Conservation (phyloP, 495 filamentous ascomycete genomes). For the Trichoderma virens region DNA sequence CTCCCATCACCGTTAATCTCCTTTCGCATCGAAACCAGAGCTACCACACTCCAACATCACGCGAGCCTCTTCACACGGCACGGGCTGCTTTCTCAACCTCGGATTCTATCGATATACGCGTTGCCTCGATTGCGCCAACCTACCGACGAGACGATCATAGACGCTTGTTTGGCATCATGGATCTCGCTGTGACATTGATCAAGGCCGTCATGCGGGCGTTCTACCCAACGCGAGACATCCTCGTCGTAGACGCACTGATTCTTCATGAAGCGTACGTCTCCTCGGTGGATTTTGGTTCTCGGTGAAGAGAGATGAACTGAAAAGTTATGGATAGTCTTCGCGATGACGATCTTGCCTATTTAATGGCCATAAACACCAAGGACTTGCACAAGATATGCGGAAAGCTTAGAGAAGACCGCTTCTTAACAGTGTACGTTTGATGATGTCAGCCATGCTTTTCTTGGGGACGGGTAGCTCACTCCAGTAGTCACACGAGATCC, state of each 20-base stretch:
- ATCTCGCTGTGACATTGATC: constrained; percentile 48
- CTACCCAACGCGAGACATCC: constrained; percentile 81
- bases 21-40: background rate
- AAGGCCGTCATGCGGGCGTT: constrained; percentile 86
- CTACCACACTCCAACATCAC: background rate
- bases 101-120: background rate
- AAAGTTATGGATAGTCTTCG: constrained; percentile 50
- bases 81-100: background rate
- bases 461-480: background rate
- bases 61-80: background rate
- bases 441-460: background rate
- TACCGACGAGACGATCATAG: background rate
- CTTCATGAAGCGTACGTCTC: constrained; percentile 73
- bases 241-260: constrained; percentile 87
- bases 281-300: background rate
- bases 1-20: background rate
- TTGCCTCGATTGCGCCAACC: background rate
- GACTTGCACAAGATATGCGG: constrained; percentile 82
- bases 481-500: constrained; percentile 59
- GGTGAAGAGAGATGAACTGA: constrained; percentile 15
- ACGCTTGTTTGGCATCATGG: background rate
- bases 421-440: constrained; percentile 66
- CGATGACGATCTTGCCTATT: constrained; percentile 76
- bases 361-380: constrained; percentile 82
- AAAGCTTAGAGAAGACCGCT: constrained; percentile 72